These are phyloP conservation scores for Pulveroboletus ravenelii DNA, from an alignment of 768 basidiomycete species.

Conservation along the genomic window DNA sequence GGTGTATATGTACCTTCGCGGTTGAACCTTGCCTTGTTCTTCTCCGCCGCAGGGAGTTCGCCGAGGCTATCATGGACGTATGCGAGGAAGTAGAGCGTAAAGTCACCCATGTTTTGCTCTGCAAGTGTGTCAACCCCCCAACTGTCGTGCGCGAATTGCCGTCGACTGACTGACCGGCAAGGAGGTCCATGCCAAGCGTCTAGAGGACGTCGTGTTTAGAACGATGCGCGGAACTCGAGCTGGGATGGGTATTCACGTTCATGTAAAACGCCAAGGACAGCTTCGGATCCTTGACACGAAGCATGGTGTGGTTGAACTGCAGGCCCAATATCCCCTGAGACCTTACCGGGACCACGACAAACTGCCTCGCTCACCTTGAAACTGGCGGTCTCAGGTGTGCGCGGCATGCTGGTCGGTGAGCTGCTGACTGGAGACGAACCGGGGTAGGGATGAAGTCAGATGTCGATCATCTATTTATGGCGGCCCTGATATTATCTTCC, in stretches of 20 bases:
- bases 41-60: slow-evolving; percentile 48
- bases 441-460: no score
- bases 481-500: no score
- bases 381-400: slow-evolving; percentile 58
- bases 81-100: slow-evolving; percentile 83
- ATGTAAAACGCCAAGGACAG: slow-evolving; percentile 77
- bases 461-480: no score
- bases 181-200: slow-evolving; percentile 74
- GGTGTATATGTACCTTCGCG: slow-evolving; percentile 65
- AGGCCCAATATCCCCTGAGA: not conserved
- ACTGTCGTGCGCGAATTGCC: not conserved
- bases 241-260: slow-evolving; percentile 40
- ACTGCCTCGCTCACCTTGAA: slow-evolving; percentile 43
- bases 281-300: slow-evolving; percentile 85
- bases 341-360: not conserved
- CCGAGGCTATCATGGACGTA: slow-evolving; percentile 59
- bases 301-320: slow-evolving; percentile 84
- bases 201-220: slow-evolving; percentile 16
- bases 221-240: not conserved
- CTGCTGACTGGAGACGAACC: no score
- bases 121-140: slow-evolving; percentile 4
- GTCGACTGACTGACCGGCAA: slow-evolving; percentile 39
- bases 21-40: slow-evolving; percentile 41
- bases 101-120: slow-evolving; percentile 56
- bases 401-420: slow-evolving; percentile 46